These are phyloP conservation scores for Candida sakaeoensis DNA, from an alignment of 805 yeast genomes.

Conservation along the genomic window DNA sequence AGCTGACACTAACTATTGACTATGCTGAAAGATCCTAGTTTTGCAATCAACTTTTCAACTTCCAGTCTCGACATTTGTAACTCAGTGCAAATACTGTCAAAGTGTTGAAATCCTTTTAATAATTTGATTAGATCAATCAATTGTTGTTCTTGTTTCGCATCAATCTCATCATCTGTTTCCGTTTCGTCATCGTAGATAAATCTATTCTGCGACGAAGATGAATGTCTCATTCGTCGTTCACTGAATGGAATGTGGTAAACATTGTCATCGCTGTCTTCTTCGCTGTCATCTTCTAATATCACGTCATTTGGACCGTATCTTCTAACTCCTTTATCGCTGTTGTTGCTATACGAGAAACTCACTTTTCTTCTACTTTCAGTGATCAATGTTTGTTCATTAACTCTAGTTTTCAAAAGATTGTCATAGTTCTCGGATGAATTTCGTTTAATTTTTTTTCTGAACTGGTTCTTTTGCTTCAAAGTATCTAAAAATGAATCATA, in stretches of 20 bases:
- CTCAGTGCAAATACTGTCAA: slow-evolving; percentile 71
- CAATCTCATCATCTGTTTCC: slow-evolving; percentile 7
- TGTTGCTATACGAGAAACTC: slow-evolving; percentile 25
- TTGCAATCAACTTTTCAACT: slow-evolving; percentile 45
- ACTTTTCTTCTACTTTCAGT: slow-evolving; percentile 25
- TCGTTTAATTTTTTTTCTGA: background rate
- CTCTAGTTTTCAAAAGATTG: slow-evolving; percentile 16
- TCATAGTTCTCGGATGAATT: slow-evolving; percentile 6
- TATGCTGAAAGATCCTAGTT: slow-evolving; percentile 32
- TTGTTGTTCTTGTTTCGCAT: slow-evolving; percentile 20
- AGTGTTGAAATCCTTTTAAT: slow-evolving; percentile 48
- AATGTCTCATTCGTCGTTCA: slow-evolving; percentile 2
- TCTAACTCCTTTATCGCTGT: slow-evolving; percentile 3
- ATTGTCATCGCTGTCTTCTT: slow-evolving; percentile 13
- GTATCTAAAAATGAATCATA: slow-evolving; percentile 7
- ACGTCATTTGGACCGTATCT: slow-evolving; percentile 10
- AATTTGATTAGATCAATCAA: slow-evolving; percentile 39
- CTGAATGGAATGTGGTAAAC: background rate
- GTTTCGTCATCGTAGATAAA: slow-evolving; percentile 1
- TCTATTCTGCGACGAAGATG: slow-evolving; percentile 3
- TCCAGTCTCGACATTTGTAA: slow-evolving; percentile 53
- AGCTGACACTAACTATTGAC: slow-evolving; percentile 30
- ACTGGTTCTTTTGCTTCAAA: slow-evolving; percentile 5
- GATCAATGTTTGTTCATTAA: slow-evolving; percentile 20
- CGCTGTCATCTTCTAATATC: slow-evolving; percentile 10